Evolutionary conservation across 176 grass and related monocot species (phyloP), one percentile per base, ranked within the genome.

Genomic region (Aegilops tauschii): DNA sequence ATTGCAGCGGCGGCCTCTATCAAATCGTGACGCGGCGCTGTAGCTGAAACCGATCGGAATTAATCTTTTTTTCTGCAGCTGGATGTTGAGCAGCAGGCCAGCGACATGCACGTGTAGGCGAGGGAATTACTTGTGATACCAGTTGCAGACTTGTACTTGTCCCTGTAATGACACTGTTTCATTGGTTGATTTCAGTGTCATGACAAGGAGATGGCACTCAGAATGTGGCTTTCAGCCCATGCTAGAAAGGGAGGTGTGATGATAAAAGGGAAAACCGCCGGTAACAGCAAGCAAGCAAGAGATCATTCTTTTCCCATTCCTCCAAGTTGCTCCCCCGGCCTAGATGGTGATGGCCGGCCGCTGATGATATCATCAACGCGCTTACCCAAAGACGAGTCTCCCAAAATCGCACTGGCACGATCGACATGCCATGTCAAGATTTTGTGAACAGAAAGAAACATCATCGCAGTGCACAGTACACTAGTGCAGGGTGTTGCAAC

Each of bases 161-260:
- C 4, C 3, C 29, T 32, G 1, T 1, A 37, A 71, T 66, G 69
- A 10, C 42, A 6, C 52, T 21, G 61, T 27, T 76, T 21, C 29
- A 14, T 14, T 17, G 10, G 25, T 6, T 9, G 21, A 12, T 30
- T 39, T 84, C 76, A 7, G 9, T 84, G 42, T 65, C 81, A 45
- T 50, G 17, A 56, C 16, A 77, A 68, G 63, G 70, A 82, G 40
- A 44, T 44, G 40, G 40, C 40, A 44, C 40, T 44, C 2, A 13
- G 84, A 9, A 47, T 68, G 62, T 73, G 66, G 49, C 84, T 45
- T 32, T 73, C 69, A 73, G 76, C 34, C 9, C 61, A 64, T 30
- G 34, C 18, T 31, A 40, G 12, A 65, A 20, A 35, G 18, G 9
- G 18, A 44, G 11, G 29, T 13, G 50, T 18, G 50, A 54, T 54